Conservation (phyloP, 257 asterid genomes). For the Solanum medicagineum region DNA sequence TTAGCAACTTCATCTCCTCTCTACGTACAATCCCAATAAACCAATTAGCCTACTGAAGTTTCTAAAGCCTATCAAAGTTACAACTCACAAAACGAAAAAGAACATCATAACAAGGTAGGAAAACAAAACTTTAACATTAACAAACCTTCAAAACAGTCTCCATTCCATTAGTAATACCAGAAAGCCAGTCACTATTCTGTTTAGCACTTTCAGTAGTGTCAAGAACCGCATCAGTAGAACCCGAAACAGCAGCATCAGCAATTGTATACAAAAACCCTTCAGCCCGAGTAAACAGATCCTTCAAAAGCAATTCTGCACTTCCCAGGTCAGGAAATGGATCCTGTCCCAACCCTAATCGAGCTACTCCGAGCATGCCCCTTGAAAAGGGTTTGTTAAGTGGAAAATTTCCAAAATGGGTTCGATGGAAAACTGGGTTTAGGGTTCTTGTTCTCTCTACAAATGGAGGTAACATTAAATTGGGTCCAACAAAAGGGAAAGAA, state of each 20-base stretch:
- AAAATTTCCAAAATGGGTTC: constrained; percentile 31
- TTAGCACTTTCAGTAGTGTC: constrained; percentile 31
- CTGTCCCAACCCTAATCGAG: constrained; percentile 75
- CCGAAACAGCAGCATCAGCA: constrained; percentile 81
- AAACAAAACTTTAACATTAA: background rate
- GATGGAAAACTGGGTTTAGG: constrained; percentile 21
- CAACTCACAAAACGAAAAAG: background rate
- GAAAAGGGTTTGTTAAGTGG: constrained; percentile 25
- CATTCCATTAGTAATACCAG: constrained; percentile 89
- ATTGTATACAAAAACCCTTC: constrained; percentile 74
- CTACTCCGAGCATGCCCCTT: constrained; percentile 43
- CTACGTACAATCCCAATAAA: background rate
- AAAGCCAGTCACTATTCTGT: constrained; percentile 82
- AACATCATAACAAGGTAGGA: background rate
- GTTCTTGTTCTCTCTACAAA: constrained; percentile 29
- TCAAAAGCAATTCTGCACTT: constrained; percentile 35
- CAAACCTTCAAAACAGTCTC: constrained; percentile 88
- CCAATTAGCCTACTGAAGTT: background rate
- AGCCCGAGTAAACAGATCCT: constrained; percentile 50
- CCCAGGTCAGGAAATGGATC: constrained; percentile 63
- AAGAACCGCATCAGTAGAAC: constrained; percentile 38
- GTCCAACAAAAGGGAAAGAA: constrained; percentile 34
- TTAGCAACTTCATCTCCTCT: background rate
- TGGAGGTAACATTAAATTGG: constrained; percentile 40
- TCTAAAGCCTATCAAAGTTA: background rate